These are phyloP conservation scores for barrel medic (Medicago truncatula) DNA, from an alignment of 306 rosid genomes.

Conservation along the genomic window DNA sequence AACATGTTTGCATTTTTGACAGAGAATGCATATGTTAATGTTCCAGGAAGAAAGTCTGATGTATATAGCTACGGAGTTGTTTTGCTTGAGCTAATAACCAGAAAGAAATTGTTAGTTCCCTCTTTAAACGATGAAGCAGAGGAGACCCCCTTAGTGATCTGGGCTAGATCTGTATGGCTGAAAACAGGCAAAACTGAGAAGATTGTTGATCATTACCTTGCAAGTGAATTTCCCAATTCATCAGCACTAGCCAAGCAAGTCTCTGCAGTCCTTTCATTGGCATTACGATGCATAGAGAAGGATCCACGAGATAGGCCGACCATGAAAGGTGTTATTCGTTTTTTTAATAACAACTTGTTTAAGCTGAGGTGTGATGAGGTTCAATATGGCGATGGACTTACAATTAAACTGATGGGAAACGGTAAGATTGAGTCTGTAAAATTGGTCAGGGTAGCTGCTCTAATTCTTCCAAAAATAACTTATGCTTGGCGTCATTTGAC, in stretches of 20 bases:
- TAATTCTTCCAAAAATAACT: constrained; percentile 10
- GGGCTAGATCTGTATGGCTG: constrained; percentile 59
- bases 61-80: constrained; percentile 78
- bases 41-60: constrained; percentile 57
- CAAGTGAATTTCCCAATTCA: constrained; percentile 44
- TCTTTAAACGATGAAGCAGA: constrained; percentile 43
- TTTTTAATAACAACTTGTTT: not conserved
- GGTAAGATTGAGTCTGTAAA: not conserved
- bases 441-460: not conserved
- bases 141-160: constrained; percentile 48
- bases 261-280: constrained; percentile 51
- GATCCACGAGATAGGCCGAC: constrained; percentile 61
- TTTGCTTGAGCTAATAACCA: constrained; percentile 69
- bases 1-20: constrained; percentile 25
- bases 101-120: constrained; percentile 62
- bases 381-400: constrained; percentile 6
- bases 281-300: constrained; percentile 59
- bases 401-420: constrained; percentile 7
- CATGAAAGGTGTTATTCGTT: constrained; percentile 58
- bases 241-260: constrained; percentile 42
- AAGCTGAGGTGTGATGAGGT: not conserved
- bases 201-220: constrained; percentile 60
- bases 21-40: constrained; percentile 66
- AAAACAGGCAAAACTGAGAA: constrained; percentile 43
- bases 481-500: not conserved